Base-by-base conservation (phyloP, 1,284 basidiomycete genomes). In the Anthracocystis setariae region DNA sequence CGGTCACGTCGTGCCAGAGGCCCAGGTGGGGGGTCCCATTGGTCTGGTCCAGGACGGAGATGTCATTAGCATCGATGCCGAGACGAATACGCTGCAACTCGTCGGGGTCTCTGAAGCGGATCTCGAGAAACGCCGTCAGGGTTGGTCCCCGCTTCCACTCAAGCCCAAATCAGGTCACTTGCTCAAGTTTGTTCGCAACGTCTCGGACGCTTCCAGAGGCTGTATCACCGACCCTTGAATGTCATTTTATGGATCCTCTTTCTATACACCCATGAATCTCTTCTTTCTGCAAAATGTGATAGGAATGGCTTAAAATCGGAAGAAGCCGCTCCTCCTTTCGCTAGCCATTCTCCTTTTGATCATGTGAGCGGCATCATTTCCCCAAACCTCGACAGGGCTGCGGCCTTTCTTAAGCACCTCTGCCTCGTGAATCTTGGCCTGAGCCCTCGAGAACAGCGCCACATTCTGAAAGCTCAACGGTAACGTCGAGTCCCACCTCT, bases 1-100 rank as follows among this genome's bases (percentile, higher is more conserved):
- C 61, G 93, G 93, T 3, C 93, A 96, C 79, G 92, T 96, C 73
- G 92, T 93, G 3, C 95, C 95, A 25, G 92, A 94, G 83, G 92
- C 92, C 5, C 91, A 92, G 80, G 89, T 90, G 24, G 93, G 93
- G 37, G 93, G 93, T 2, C 92, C 93, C 3, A 95, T 96, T 79
- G 93, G 90, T 12, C 87, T 96, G 29, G 90, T 96, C 9, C 84
- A 88, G 72, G 93, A 96, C 79, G 94, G 93, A 3, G 93, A 96
- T 83, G 84, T 88, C 55, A 92, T 94, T 76, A 88, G 88, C 44
- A 91, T 94, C 62, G 91, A 94, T 79, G 76, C 79, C 8, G 88
- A 92, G 47, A 88, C 88, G 74, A 95, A 95, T 84, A 89, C 88
- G 40, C 88, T 96, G 71, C 87, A 92, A 77, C 84, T 94, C 37